Evolutionary conservation across 1,284 basidiomycete species (phyloP).

Genomic region (Mycena citricolor): DNA sequence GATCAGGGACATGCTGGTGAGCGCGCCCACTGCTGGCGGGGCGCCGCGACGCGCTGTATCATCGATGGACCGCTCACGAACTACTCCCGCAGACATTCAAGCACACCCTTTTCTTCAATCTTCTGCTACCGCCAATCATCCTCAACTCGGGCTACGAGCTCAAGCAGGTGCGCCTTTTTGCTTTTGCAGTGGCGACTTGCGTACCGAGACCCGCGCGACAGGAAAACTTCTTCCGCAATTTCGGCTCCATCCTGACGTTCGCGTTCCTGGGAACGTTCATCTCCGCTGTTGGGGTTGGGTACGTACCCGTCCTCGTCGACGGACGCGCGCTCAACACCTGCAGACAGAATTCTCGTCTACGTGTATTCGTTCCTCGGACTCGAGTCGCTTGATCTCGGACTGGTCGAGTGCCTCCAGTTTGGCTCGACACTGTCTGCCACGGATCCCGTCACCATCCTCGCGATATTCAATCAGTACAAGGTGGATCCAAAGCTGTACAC

Average conservation of each 20-base stretch:
- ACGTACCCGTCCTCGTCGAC: constrained; percentile 36
- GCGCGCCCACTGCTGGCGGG: constrained; percentile 35
- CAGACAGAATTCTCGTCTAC: constrained; percentile 87
- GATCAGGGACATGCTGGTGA: constrained; percentile 96
- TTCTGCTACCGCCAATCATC: constrained; percentile 96
- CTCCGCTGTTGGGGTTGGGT: constrained; percentile 95
- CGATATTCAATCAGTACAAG: constrained; percentile 98
- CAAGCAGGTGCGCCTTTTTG: constrained; percentile 65
- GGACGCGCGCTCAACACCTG: constrained; percentile 41
- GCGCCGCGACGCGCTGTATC: not conserved
- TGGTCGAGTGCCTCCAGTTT: constrained; percentile 94
- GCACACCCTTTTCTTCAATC: constrained; percentile 97
- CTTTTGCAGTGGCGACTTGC: constrained; percentile 10
- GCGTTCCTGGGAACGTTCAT: constrained; percentile 98
- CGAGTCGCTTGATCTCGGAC: constrained; percentile 77
- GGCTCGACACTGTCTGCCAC: constrained; percentile 97
- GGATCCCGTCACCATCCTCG: constrained; percentile 97
- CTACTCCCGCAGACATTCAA: constrained; percentile 83
- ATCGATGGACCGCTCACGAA: constrained; percentile 8
- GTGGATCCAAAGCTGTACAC: constrained; percentile 98
- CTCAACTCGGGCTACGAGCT: constrained; percentile 97
- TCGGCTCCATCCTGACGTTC: constrained; percentile 95
- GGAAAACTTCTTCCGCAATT: constrained; percentile 98
- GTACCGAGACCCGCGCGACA: constrained; percentile 36
- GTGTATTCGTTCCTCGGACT: constrained; percentile 92